Base-by-base conservation (phyloP, 108 stramenopile species). In the Stephanodiscus triporus region DNA sequence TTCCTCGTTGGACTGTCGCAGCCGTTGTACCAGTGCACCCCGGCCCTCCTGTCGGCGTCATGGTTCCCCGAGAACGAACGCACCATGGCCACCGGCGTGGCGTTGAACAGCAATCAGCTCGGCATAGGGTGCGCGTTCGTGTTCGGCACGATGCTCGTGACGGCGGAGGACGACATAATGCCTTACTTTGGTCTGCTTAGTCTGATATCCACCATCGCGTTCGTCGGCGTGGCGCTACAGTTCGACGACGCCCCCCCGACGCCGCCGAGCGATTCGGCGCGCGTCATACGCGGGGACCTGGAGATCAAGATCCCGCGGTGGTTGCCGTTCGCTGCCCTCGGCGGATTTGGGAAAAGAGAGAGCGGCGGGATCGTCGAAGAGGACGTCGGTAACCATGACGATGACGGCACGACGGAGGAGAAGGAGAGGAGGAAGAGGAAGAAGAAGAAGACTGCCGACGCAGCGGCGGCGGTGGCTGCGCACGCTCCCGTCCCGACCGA, bases 201-300 rank as follows among this genome's bases (percentile, higher is more conserved):
- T 66, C 73, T 88, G 17, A 68, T 96, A 23, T 78, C 89, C 11
- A 85, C 91, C 0, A 49, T 94, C 23, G 72, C 86, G 1, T 93
- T 95, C 58, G 62, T 95, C 20, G 94, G 94, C 27, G 82, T 84
- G 4, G 80, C 90, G 43, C 64, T 95, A 38, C 94, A 95, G 57
- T 95, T 95, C 73, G 91, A 95, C 56, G 94, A 95, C 74, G 94
- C 94, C 13, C 94, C 94, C 6, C 94, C 94, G 9, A 95, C 94
- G 42, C 94, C 94, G 9, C 94, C 94, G 9, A 90, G 89, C 9
- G 81, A 89, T 54, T 87, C 90, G 45, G 94, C 94, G 0, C 72
- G 87, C 6, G 94, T 91, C 9, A 89, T 95, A 43, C 75, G 81
- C 63, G 94, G 80, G 13, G 73, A 75, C 66, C 37, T 81, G 43